These are phyloP conservation scores for Gossypium arboreum DNA, from an alignment of 345 rosid species.

Conservation along the genomic window DNA sequence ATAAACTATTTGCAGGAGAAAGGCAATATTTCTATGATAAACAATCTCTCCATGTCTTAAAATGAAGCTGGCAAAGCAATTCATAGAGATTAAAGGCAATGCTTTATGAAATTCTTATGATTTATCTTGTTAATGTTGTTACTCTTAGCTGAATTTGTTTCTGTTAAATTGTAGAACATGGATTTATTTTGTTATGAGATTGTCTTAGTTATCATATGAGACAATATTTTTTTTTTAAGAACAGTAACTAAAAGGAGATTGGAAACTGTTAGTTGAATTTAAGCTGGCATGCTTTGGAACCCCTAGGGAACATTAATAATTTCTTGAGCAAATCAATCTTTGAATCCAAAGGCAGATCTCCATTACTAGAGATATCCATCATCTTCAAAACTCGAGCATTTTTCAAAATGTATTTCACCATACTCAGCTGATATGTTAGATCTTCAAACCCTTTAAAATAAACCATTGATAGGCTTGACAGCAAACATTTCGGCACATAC, in stretches of 20 bases:
- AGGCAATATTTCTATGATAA: no score
- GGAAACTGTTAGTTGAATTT: background rate
- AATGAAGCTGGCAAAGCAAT: no score
- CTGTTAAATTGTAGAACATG: no score
- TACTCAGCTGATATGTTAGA: background rate
- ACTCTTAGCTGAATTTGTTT: no score
- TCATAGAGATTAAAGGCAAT: no score
- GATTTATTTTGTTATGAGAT: no score
- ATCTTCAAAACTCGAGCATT: background rate
- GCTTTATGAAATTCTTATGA: no score
- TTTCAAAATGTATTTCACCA: background rate
- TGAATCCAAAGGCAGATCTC: background rate
- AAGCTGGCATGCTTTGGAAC: conserved; percentile 2
- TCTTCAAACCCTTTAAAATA: conserved; percentile 13
- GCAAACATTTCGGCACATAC: background rate
- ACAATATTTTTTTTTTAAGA: background rate
- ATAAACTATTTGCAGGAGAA: no score
- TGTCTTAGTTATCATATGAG: background rate
- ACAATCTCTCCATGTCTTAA: no score
- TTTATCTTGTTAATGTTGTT: no score
- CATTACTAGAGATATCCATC: background rate
- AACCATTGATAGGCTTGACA: background rate
- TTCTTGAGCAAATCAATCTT: background rate
- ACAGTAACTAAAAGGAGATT: background rate
- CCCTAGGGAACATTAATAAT: conserved; percentile 6